Evolutionary conservation across 208 protist species (phyloP).

Genomic region (Trypanosoma grayi): DNA sequence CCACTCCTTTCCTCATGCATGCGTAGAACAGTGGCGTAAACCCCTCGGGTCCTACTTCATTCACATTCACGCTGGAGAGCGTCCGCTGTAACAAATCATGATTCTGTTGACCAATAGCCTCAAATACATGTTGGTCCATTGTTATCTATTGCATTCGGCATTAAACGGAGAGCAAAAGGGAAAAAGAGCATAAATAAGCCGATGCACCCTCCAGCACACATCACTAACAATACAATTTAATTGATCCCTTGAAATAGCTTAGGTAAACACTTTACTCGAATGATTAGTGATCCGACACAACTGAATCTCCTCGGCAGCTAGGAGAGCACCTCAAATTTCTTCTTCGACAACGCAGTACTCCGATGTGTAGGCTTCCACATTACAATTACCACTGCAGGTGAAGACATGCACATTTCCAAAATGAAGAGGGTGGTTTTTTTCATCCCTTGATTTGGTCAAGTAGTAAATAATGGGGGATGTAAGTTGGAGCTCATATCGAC

Average conservation of each 20-base stretch:
- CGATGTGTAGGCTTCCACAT: slow-evolving; percentile 41
- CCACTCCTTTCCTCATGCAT: slow-evolving; percentile 73
- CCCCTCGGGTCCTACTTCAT: slow-evolving; percentile 40
- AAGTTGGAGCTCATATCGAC: slow-evolving; percentile 81
- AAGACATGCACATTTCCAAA: slow-evolving; percentile 84
- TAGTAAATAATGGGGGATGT: slow-evolving; percentile 81
- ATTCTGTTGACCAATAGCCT: slow-evolving; percentile 13
- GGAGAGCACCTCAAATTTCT: slow-evolving; percentile 49
- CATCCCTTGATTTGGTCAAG: slow-evolving; percentile 59
- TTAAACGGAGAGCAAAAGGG: slow-evolving; percentile 2
- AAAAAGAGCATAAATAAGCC: neutral
- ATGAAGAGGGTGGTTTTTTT: slow-evolving; percentile 57
- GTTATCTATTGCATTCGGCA: neutral
- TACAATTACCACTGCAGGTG: slow-evolving; percentile 71
- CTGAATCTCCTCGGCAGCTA: neutral
- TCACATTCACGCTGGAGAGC: slow-evolving; percentile 11
- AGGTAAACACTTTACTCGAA: slow-evolving; percentile 2
- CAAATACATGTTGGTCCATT: slow-evolving; percentile 15
- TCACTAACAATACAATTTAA: neutral
- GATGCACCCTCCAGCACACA: neutral
- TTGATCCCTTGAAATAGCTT: neutral
- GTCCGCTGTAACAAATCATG: neutral
- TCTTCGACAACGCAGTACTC: slow-evolving; percentile 79
- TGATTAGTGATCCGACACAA: neutral
- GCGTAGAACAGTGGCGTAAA: slow-evolving; percentile 83